A percentile compares a stretch with the other conserved stretches of the same genome.
Evolutionary conservation across 1,284 basidiomycete species (phyloP).

Genomic region (Trichosporon sp.): DNA sequence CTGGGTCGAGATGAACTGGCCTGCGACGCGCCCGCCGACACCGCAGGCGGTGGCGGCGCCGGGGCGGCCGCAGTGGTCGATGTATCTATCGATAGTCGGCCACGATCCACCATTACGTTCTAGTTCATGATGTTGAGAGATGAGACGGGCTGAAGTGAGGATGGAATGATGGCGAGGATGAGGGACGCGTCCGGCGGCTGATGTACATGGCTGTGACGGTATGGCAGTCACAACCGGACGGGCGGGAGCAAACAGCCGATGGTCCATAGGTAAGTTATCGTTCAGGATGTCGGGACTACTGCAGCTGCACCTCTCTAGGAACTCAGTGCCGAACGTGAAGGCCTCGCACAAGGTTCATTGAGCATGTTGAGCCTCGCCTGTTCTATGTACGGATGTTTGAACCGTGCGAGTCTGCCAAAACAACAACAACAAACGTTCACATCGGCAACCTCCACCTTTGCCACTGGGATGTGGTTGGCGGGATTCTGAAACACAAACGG

Average conservation of each 20-base stretch:
- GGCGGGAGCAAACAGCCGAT: not conserved
- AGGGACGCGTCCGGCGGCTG: not conserved
- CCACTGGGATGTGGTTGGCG: not conserved
- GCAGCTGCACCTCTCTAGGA: not conserved
- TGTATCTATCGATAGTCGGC: conserved; percentile 1
- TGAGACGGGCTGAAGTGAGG: not conserved
- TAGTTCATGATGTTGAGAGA: not conserved
- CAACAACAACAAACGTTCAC: not conserved
- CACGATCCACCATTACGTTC: not conserved
- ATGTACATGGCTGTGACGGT: not conserved
- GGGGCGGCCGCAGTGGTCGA: conserved; percentile 7
- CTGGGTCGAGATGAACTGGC: conserved; percentile 16
- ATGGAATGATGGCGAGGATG: not conserved
- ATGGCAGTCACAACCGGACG: not conserved
- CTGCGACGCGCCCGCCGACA: conserved; percentile 4
- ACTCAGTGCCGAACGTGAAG: not conserved
- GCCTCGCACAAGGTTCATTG: not conserved
- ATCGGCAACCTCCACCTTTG: not conserved
- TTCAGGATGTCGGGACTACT: not conserved
- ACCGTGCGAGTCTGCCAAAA: not conserved
- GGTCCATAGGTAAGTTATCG: not conserved
- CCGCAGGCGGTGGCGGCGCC: not conserved
- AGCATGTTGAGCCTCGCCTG: not conserved
- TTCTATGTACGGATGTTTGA: not conserved
- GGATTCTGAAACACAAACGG: too few species aligned